Base-by-base conservation (phyloP, 164 flowering plant species). In the Platanus orientalis region DNA sequence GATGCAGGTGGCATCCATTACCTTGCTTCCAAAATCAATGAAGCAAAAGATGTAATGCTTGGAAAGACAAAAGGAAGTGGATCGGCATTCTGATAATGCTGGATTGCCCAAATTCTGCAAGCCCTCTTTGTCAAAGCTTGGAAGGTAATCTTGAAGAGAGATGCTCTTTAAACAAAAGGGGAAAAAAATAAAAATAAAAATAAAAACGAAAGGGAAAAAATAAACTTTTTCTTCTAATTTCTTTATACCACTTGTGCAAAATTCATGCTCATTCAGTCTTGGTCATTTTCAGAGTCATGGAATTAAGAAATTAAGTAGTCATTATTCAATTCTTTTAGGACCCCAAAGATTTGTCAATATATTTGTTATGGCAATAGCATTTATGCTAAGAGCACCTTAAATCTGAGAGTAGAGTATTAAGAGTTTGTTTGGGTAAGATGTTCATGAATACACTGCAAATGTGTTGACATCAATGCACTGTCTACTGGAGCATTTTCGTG, bases 21-120 rank as follows among this genome's bases (percentile, higher is more conserved):
- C 25, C 54, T 51, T 51, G 54, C 54, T 51, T 51, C 54, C 24
- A 51, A 51, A 51, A 51, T 51, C 23, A 51, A 51, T 51, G 54
- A 56, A 30, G 44, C 36, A 56, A 51, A 56, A 56, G 58, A 56
- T 32, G 42, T 29, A 17, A 29, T 28, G 25, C 40, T 56, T 30
- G 40, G 58, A 55, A 34, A 56, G 58, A 56, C 39, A 17, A 32
- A 56, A 21, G 25, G 27, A 24, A 23, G 54, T 51, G 54, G 54
- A 51, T 51, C 54, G 12, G 27, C 54, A 23, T 51, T 51, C 24
- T 51, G 54, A 51, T 51, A 7, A 13, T 3, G 7, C 27, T 21
- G 53, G 7, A 23, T 19, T 20, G 25, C 26, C 53, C 9, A 20
- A 7, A 21, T 24, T 23, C 54, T 7, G n/a, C 13, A 7, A 23